phyloP scores from a whole-genome alignment of 2,329 filamentous ascomycete species.

The Fusarium mundagurra region DNA sequence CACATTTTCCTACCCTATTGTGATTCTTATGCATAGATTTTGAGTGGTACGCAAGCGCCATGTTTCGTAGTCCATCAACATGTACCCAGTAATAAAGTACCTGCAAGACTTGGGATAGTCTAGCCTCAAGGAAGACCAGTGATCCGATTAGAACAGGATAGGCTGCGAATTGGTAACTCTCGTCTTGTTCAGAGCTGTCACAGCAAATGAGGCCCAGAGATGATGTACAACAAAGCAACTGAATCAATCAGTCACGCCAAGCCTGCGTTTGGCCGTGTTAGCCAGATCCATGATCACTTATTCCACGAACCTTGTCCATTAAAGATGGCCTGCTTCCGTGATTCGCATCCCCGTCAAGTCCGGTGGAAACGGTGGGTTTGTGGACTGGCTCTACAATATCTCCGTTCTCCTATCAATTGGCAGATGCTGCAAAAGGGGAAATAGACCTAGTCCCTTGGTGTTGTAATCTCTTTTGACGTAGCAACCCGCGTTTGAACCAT shows the following conservation, averaged over 20 bases:
- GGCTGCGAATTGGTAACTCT: neutral
- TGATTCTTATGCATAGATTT: neutral
- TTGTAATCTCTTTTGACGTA: conserved; percentile 31
- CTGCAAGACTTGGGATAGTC: neutral
- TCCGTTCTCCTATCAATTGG: conserved; percentile 16
- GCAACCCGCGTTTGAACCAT: conserved; percentile 25
- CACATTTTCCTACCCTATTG: neutral
- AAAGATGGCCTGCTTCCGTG: conserved; percentile 25
- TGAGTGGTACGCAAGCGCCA: conserved; percentile 5
- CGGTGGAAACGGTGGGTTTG: conserved; percentile 40
- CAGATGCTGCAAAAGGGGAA: conserved; percentile 27
- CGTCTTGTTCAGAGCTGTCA: neutral
- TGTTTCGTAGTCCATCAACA: neutral
- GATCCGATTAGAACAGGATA: neutral
- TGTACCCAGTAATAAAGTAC: neutral
- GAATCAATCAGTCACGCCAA: conserved; percentile 17
- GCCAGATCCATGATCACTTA: conserved; percentile 5
- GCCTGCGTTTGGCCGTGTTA: conserved; percentile 16
- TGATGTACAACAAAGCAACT: conserved; percentile 8
- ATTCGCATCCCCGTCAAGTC: conserved; percentile 20
- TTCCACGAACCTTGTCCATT: conserved; percentile 2
- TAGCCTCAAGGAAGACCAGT: neutral
- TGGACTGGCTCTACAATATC: conserved; percentile 10
- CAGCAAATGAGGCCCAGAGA: neutral
- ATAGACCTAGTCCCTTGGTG: neutral